A percentile compares a stretch with the other conserved stretches of the same genome.
These are phyloP conservation scores for Elaeis guineensis DNA, from an alignment of 176 grass and related monocot species.

Conservation along the genomic window DNA sequence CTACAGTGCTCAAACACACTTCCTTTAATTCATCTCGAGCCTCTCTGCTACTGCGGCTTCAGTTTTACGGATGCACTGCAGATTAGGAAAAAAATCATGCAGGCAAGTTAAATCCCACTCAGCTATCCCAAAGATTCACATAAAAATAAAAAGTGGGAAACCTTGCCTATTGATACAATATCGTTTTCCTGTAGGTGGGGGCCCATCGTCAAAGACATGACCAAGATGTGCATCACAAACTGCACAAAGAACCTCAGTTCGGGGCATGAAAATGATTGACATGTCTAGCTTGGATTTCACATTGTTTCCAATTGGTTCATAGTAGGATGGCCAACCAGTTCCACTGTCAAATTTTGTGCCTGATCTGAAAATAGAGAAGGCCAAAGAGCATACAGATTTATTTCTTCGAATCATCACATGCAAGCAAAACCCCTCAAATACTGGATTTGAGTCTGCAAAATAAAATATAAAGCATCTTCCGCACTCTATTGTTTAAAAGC, in stretches of 20 bases:
- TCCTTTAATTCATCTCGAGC: too few relatives aligned
- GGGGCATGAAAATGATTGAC: constrained; percentile 84
- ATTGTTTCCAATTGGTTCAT: constrained; percentile 56
- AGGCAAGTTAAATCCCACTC: too few relatives aligned
- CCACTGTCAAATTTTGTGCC: constrained; percentile 80
- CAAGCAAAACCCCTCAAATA: too few relatives aligned
- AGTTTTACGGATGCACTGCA: too few relatives aligned
- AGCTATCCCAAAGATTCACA: too few relatives aligned
- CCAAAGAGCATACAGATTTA: constrained; percentile 6
- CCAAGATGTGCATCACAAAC: constrained; percentile 67
- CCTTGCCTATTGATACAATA: constrained; percentile 75
- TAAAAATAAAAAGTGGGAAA: too few relatives aligned
- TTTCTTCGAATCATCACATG: background rate
- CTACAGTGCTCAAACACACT: too few relatives aligned
- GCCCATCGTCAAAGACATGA: constrained; percentile 76
- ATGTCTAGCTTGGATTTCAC: constrained; percentile 68
- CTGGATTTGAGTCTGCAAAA: background rate
- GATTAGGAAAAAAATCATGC: too few relatives aligned
- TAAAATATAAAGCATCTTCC: background rate
- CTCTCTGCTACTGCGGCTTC: too few relatives aligned
- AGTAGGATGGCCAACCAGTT: constrained; percentile 84
- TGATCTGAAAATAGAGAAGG: constrained; percentile 37
- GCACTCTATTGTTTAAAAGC: background rate
- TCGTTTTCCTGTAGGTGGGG: constrained; percentile 61
- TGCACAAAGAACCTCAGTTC: constrained; percentile 62